Conservation (phyloP, 2,329 filamentous ascomycete genomes). For the Torrubiellomyces zombiae region DNA sequence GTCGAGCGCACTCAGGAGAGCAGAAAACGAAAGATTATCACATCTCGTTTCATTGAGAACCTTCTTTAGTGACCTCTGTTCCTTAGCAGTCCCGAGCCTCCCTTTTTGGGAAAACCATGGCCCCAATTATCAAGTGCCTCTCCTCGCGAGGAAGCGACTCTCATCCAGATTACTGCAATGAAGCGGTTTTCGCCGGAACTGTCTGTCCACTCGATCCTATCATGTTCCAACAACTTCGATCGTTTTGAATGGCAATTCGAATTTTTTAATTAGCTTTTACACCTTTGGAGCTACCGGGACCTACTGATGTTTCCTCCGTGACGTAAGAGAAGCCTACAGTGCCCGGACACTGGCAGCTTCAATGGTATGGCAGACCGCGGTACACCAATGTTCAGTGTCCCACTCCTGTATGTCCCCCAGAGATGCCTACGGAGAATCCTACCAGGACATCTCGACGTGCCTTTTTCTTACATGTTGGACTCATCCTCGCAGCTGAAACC, state of each 20-base stretch:
- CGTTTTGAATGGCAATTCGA: conserved; percentile 38
- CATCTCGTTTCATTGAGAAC: no score
- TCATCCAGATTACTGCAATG: conserved; percentile 31
- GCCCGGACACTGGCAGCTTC: conserved; percentile 51
- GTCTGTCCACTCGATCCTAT: conserved; percentile 34
- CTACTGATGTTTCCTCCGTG: conserved; percentile 8
- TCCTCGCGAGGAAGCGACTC: conserved; percentile 16
- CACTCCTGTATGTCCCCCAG: conserved; percentile 46
- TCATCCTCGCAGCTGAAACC: conserved; percentile 33
- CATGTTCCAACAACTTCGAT: conserved; percentile 31
- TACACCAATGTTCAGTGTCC: conserved; percentile 52
- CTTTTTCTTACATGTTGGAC: conserved; percentile 33
- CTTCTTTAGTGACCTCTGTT: no score
- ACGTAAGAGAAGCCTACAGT: conserved; percentile 31
- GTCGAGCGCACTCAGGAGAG: no score
- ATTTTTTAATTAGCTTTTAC: conserved; percentile 33
- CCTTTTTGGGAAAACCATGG: not conserved
- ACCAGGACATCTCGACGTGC: conserved; percentile 41
- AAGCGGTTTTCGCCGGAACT: conserved; percentile 35
- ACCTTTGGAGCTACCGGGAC: conserved; percentile 27
- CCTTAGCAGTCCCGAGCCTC: no score
- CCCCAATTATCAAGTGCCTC: conserved; percentile 11
- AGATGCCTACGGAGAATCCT: conserved; percentile 42
- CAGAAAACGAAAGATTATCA: no score
- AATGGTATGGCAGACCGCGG: conserved; percentile 46